Conservation (phyloP, 75 land plant genomes). For the Adiantum capillusveneris region DNA sequence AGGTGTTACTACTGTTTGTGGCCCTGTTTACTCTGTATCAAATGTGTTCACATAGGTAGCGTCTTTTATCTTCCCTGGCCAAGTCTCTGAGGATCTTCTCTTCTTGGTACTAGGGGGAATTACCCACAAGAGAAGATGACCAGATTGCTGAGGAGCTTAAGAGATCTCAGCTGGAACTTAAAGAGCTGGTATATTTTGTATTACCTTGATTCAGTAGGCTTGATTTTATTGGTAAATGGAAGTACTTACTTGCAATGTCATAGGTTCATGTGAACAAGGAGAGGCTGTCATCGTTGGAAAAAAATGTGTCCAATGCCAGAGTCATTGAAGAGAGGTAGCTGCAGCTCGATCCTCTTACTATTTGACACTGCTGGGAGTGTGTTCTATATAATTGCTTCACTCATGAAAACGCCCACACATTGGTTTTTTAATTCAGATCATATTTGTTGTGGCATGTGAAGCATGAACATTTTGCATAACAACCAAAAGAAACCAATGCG, state of each 20-base stretch:
- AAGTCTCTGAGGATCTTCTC: too few relatives aligned
- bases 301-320: constrained; percentile 22
- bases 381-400: too few relatives aligned
- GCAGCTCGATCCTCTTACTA: too few relatives aligned
- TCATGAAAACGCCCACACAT: too few relatives aligned
- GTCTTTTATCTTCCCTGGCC: too few relatives aligned
- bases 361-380: too few relatives aligned
- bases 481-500: too few relatives aligned
- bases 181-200: constrained; percentile 41
- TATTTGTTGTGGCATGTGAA: too few relatives aligned
- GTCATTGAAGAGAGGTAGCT: constrained; percentile 64
- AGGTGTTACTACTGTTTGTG: constrained; percentile 30
- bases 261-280: constrained; percentile 47
- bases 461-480: too few relatives aligned
- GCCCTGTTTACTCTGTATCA: too few relatives aligned
- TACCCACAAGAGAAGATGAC: constrained; percentile 48
- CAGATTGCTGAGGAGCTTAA: constrained; percentile 46
- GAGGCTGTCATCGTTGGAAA: constrained; percentile 31
- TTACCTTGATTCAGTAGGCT: not conserved
- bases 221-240: not conserved
- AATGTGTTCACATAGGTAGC: too few relatives aligned
- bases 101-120: constrained; percentile 33
- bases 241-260: not conserved
- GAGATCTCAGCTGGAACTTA: constrained; percentile 37
- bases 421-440: too few relatives aligned